These are phyloP conservation scores for Cadophora gregata DNA, from an alignment of 2,329 filamentous ascomycete genomes.

Conservation along the genomic window DNA sequence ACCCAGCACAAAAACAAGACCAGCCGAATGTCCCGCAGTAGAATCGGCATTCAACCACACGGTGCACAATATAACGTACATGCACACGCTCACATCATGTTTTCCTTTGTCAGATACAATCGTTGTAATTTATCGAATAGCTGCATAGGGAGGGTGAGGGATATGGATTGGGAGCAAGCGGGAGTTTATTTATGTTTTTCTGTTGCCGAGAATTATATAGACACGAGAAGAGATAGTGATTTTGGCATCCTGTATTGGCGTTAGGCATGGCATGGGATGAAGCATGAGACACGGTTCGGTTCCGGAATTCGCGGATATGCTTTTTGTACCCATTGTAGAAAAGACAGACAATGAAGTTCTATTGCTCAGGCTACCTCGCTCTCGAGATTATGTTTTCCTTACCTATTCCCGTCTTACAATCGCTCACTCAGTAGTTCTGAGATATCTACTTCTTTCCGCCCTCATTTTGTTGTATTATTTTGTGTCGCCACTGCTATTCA, in stretches of 20 bases:
- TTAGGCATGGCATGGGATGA: not conserved
- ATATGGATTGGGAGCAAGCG: not conserved
- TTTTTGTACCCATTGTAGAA: not conserved
- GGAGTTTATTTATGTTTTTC: not conserved
- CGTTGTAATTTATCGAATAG: constrained; percentile 14
- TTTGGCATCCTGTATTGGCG: constrained; percentile 4
- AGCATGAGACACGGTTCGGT: not conserved
- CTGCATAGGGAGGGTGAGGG: constrained; percentile 10
- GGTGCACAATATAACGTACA: not conserved
- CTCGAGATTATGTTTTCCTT: not conserved
- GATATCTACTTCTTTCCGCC: too few species aligned
- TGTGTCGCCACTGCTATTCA: too few species aligned
- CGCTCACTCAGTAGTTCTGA: not conserved
- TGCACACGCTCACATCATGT: not conserved
- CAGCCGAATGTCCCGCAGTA: constrained; percentile 12
- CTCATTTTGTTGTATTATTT: too few species aligned
- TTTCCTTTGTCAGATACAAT: constrained; percentile 14
- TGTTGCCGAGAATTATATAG: not conserved
- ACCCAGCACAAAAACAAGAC: constrained; percentile 11
- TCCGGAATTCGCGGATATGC: not conserved
- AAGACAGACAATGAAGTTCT: not conserved
- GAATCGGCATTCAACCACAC: not conserved
- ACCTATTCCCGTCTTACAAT: not conserved
- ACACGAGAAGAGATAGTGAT: not conserved
- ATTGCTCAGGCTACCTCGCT: not conserved